Percentiles rank a stretch among this genome's conserved stretches.
These are phyloP conservation scores for Chaetomium globosum DNA, from an alignment of 2,329 filamentous ascomycete species.

Conservation along the genomic window DNA sequence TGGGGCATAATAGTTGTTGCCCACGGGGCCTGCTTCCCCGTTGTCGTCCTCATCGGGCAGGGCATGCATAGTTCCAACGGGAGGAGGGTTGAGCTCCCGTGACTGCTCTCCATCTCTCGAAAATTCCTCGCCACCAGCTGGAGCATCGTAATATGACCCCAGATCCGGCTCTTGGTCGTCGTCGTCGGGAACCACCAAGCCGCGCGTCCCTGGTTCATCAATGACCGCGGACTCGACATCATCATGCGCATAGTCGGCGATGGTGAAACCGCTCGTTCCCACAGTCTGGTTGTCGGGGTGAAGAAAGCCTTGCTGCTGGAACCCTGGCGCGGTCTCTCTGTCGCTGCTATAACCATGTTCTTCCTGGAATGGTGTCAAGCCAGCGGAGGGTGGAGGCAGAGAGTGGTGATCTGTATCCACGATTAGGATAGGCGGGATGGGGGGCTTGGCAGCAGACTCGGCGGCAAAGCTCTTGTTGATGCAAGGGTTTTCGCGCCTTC, in stretches of 20 bases:
- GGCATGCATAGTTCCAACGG: neutral
- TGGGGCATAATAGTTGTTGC: neutral
- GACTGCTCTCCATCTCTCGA: neutral
- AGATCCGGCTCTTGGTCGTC: constrained; percentile 22
- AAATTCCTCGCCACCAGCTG: constrained; percentile 7
- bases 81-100: neutral
- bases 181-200: constrained; percentile 15
- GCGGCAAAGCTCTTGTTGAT: constrained; percentile 25
- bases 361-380: constrained; percentile 17
- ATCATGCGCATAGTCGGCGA: constrained; percentile 20
- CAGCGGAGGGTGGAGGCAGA: constrained; percentile 21
- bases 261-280: constrained; percentile 24
- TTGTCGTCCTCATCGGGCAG: neutral
- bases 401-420: constrained; percentile 18
- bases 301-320: neutral
- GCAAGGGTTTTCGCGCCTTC: constrained; percentile 31
- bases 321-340: neutral
- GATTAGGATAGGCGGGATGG: constrained; percentile 6
- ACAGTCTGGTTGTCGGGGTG: constrained; percentile 16
- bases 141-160: constrained; percentile 27
- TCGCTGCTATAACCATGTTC: constrained; percentile 9
- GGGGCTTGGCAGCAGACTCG: neutral
- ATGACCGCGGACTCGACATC: constrained; percentile 8
- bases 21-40: neutral
- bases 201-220: neutral